Conservation (phyloP, 345 rosid genomes). For the Euclidium syriacum region DNA sequence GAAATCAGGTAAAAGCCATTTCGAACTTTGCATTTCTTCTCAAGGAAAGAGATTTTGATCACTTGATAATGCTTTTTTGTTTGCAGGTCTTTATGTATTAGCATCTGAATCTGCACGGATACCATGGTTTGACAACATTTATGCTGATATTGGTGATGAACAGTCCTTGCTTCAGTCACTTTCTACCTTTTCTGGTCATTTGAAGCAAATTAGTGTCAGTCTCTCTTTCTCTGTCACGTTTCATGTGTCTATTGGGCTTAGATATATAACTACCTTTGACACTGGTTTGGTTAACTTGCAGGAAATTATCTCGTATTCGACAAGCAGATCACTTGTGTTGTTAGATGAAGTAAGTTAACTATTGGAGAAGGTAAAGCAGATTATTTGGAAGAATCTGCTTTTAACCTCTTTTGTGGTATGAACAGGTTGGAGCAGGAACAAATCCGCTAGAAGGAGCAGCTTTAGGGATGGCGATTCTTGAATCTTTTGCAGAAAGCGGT, state of each 20-base stretch:
- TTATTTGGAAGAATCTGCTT: not conserved
- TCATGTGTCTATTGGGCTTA: not conserved
- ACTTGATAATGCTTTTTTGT: not conserved
- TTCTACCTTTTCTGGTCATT: constrained; percentile 93
- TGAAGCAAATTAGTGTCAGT: constrained; percentile 86
- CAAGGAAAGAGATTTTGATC: not conserved
- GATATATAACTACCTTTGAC: not conserved
- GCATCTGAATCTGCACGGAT: constrained; percentile 74
- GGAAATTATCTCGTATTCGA: constrained; percentile 73
- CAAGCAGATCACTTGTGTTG: constrained; percentile 73
- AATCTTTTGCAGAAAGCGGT: constrained; percentile 71
- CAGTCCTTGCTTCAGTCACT: constrained; percentile 86
- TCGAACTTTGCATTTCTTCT: not conserved
- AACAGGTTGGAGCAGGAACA: constrained; percentile 92
- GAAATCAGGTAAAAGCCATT: constrained; percentile 62
- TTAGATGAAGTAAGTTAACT: constrained; percentile 76
- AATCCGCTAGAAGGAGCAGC: constrained; percentile 99
- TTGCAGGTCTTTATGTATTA: constrained; percentile 80
- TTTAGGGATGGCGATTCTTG: constrained; percentile 83
- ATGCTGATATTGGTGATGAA: constrained; percentile 95
- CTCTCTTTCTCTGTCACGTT: constrained; percentile 12
- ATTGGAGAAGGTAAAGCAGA: not conserved
- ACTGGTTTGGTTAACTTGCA: constrained; percentile 33
- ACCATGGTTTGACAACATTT: constrained; percentile 93
- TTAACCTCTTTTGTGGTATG: constrained; percentile 7